Base-by-base conservation (phyloP, 495 filamentous ascomycete genomes). In the Pyrenula massariospora region DNA sequence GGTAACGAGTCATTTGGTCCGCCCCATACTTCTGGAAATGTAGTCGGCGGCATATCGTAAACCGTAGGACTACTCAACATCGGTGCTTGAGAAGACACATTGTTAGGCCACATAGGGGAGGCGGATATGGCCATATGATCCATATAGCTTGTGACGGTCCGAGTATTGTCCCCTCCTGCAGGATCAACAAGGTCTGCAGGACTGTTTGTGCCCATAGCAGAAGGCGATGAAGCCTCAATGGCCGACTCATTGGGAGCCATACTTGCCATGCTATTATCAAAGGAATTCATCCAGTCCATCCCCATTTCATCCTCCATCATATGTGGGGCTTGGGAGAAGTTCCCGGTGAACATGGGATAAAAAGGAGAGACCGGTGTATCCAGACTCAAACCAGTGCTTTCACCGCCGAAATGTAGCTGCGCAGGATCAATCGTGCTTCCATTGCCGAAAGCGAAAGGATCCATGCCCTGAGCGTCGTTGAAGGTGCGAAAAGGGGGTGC, bases 161-260 rank as follows among this genome's bases (percentile, higher is more conserved):
- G 83, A 61, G 86, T 87, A 11, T 87, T 84, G 3, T 86, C 88
- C 66, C 95, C 90, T 48, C 95, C 73, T 86, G 95, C 91, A 57
- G 90, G 81, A 64, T 97, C 92, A 68, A 89, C 95, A 63, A 94
- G 87, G 12, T 86, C 89, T 69, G 87, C 92, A 61, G 92, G 91
- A 63, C 91, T 95, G 24, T 85, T 87, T 19, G 87, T 93, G 69
- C 91, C 95, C 63, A 96, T 90, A 22, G 87, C 92, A 10, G 91
- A 96, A 8, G 93, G 93, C 3, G 94, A 97, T 11, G 93, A 96
- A 48, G 87, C 89, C 60, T 95, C 93, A 53, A 96, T 79, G 10
- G 84, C 88, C 56, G 84, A 86, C 60, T 95, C 90, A 58, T 84
- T 83, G 22, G 68, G 68, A 53, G 79, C 82, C 57, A 81, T 76